These are phyloP conservation scores for Erigeron philadelphicus DNA, from an alignment of 140 eudicot genomes.

Conservation along the genomic window DNA sequence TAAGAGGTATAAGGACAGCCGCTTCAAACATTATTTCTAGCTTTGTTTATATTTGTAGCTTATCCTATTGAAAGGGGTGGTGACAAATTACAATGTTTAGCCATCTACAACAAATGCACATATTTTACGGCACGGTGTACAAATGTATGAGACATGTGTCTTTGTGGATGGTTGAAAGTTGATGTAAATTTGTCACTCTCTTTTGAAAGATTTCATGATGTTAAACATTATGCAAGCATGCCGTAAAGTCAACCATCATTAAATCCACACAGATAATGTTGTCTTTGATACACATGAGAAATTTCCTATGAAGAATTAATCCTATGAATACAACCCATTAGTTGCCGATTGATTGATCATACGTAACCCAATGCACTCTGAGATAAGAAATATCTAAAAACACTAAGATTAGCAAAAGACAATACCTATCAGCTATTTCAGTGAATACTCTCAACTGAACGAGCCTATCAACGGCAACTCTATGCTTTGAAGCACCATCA, in stretches of 20 bases:
- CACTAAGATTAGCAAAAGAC: not conserved
- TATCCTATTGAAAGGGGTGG: not conserved
- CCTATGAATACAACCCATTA: not conserved
- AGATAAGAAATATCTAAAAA: slow-evolving; percentile 9
- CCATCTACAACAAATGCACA: too few relatives aligned
- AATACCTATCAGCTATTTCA: slow-evolving; percentile 71
- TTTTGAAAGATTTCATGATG: slow-evolving; percentile 4
- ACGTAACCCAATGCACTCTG: slow-evolving; percentile 2
- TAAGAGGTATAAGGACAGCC: slow-evolving; percentile 11
- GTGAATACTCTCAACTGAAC: slow-evolving; percentile 74
- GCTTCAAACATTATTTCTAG: not conserved
- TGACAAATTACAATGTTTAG: too few relatives aligned
- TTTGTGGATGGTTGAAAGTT: too few relatives aligned
- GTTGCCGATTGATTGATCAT: not conserved
- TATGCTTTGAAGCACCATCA: slow-evolving; percentile 76
- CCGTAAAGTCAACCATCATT: slow-evolving; percentile 3
- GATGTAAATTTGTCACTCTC: too few relatives aligned
- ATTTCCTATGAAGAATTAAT: not conserved
- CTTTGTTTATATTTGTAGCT: not conserved
- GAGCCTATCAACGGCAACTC: slow-evolving; percentile 81
- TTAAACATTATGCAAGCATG: not conserved
- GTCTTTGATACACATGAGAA: slow-evolving; percentile 4
- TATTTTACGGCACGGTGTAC: too few relatives aligned
- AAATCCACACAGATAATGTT: not conserved
- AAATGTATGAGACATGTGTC: too few relatives aligned